Percentiles rank a stretch among this genome's conserved stretches.
Evolutionary conservation across 2,329 filamentous ascomycete genomes (phyloP).

Genomic region (Trematosphaeria pertusa): DNA sequence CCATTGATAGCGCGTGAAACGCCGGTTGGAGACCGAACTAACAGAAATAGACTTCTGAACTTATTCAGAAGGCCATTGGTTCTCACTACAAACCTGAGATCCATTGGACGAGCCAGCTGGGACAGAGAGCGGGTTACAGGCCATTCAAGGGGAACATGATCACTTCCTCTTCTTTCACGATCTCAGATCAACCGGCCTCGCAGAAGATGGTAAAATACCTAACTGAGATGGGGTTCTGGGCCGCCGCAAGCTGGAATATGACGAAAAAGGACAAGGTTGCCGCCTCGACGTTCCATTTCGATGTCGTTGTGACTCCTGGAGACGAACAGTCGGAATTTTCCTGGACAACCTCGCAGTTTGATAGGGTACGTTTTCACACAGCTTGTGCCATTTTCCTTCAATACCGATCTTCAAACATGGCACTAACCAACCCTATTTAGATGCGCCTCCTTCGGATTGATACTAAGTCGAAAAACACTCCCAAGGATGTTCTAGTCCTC

Average conservation of each 20-base stretch:
- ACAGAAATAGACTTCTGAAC: not conserved
- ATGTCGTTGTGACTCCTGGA: not conserved
- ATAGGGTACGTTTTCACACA: not conserved
- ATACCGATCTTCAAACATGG: too few species aligned
- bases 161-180: not conserved
- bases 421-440: too few species aligned
- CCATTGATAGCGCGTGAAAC: too few species aligned
- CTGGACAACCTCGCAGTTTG: not conserved
- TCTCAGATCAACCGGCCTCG: not conserved
- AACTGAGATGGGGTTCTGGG: not conserved
- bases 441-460: not conserved
- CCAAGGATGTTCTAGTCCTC: not conserved
- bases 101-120: not conserved
- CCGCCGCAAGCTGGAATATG: not conserved
- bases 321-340: not conserved
- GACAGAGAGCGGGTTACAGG: not conserved
- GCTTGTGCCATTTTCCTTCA: not conserved
- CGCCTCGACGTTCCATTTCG: not conserved
- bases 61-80: not conserved
- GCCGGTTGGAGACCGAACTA: too few species aligned
- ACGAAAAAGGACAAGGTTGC: too few species aligned
- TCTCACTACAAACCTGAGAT: not conserved
- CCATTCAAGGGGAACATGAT: too few species aligned
- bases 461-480: not conserved
- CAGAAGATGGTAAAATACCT: not conserved